These are phyloP conservation scores for Graphium sp. DNA, from an alignment of 2,329 filamentous ascomycete genomes.

Conservation along the genomic window DNA sequence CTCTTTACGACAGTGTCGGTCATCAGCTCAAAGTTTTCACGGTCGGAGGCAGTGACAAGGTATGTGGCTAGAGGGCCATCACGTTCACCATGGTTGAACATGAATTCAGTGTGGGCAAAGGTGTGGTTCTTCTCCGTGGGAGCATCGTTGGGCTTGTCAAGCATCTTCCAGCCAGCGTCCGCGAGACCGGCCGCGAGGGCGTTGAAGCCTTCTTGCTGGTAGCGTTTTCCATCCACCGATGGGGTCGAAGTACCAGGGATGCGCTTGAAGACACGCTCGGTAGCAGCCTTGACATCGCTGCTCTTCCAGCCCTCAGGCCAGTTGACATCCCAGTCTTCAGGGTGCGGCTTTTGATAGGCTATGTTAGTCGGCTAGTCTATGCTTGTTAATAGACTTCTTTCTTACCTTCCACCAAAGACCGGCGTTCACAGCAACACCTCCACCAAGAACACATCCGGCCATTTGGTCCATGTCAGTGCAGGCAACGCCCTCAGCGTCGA, in stretches of 20 bases:
- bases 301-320: constrained; percentile 59
- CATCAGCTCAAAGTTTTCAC: constrained; percentile 50
- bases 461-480: constrained; percentile 58
- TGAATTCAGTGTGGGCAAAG: constrained; percentile 47
- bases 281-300: constrained; percentile 39
- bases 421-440: constrained; percentile 49
- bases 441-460: constrained; percentile 55
- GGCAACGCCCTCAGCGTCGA: constrained; percentile 42
- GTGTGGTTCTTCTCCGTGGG: constrained; percentile 49
- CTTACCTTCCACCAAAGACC: constrained; percentile 45
- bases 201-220: constrained; percentile 50
- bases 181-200: constrained; percentile 42
- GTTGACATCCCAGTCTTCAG: constrained; percentile 52
- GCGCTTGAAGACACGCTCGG: constrained; percentile 46
- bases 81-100: constrained; percentile 49
- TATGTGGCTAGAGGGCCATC: constrained; percentile 58
- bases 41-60: constrained; percentile 40
- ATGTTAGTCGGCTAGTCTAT: constrained; percentile 1
- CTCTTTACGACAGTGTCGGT: constrained; percentile 50
- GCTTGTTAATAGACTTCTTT: no score
- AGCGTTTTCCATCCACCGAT: constrained; percentile 48
- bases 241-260: constrained; percentile 54
- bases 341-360: constrained; percentile 24
- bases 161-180: constrained; percentile 39
- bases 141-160: constrained; percentile 40